Evolutionary conservation across 2,329 filamentous ascomycete genomes (phyloP), one percentile per base, ranked within the genome.

Genomic region (Cyphellophora attinorum): DNA sequence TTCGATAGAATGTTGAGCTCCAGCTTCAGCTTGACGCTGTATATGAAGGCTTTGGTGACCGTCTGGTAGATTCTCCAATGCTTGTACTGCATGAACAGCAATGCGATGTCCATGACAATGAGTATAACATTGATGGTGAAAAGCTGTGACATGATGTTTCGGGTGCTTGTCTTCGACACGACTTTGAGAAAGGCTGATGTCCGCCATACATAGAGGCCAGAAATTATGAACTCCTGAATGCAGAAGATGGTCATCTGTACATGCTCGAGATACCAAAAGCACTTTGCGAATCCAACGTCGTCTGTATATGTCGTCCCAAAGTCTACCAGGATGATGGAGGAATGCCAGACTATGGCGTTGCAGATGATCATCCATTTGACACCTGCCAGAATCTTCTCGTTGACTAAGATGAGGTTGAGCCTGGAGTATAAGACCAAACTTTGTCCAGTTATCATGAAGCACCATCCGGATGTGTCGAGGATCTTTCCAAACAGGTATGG

Each of bases 391-490:
- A 59, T 67, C 18, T 21, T 52, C 5, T 62, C 58, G 27, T 73
- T 69, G 11, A 64, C 65, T 3, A 74, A 56, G 8, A 80, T 62
- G 2, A 80, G 60, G 48, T 79, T 73, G 1, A 80, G 61, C 5
- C 76, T 65, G 1, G 74, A 79, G 58, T 74, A 80, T 2, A 80
- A 58, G 2, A 80, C 75, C 10, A 78, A 46, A 0, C 68, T 68
- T 50, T 78, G 72, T 1, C 75, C 76, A 2, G 73, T 75, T 0
- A 79, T 67, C 71, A 79, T 76, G 2, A 57, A 47, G 51, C 68
- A 70, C 69, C 75, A 72, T 8, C 72, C 74, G 36, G 78, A 40
- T n/a, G 60, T 61, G 15, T 70, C 52, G 4, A 69, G 43, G 4
- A 62, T 60, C 3, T 61, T 55, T 2, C 33, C 40, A 3, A 28